Evolutionary conservation across 164 flowering plant genomes (phyloP).

Genomic region (Annona cherimola): DNA sequence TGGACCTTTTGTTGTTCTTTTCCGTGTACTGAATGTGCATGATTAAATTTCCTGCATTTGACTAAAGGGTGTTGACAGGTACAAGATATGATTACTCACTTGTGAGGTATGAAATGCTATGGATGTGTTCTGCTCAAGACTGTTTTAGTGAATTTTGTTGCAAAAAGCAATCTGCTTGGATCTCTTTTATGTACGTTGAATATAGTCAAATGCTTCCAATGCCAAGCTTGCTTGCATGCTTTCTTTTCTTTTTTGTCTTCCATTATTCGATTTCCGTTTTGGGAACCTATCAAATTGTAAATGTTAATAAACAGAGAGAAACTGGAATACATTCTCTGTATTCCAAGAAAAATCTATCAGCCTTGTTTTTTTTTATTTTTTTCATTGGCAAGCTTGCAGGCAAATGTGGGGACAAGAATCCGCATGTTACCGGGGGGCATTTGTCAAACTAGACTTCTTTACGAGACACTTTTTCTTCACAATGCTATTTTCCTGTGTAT

Average conservation of each 20-base stretch:
- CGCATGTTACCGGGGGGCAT: too few relatives aligned
- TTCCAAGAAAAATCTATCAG: not conserved
- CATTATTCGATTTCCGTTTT: not conserved
- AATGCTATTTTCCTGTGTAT: too few relatives aligned
- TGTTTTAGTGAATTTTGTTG: not conserved
- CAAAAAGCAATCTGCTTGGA: not conserved
- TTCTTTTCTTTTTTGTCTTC: not conserved
- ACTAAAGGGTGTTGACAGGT: constrained; percentile 24
- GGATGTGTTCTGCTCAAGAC: constrained; percentile 5
- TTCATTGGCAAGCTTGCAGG: too few relatives aligned
- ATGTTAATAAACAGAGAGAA: too few relatives aligned
- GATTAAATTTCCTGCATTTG: constrained; percentile 5
- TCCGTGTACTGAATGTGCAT: not conserved
- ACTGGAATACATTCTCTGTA: not conserved
- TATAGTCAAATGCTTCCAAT: not conserved
- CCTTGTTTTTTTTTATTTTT: not conserved
- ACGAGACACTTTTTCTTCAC: too few relatives aligned
- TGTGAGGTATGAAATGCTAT: constrained; percentile 32
- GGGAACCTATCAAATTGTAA: too few relatives aligned
- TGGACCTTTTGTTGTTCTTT: not conserved
- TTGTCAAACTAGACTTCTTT: too few relatives aligned
- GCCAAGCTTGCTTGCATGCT: not conserved
- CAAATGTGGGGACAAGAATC: too few relatives aligned
- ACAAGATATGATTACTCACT: constrained; percentile 24
- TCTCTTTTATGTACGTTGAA: not conserved